A percentile compares a stretch with the other conserved stretches of the same genome.
phyloP scores from a whole-genome alignment of 2,329 filamentous ascomycete genomes.

The Sporothrix pseudoabietina region DNA sequence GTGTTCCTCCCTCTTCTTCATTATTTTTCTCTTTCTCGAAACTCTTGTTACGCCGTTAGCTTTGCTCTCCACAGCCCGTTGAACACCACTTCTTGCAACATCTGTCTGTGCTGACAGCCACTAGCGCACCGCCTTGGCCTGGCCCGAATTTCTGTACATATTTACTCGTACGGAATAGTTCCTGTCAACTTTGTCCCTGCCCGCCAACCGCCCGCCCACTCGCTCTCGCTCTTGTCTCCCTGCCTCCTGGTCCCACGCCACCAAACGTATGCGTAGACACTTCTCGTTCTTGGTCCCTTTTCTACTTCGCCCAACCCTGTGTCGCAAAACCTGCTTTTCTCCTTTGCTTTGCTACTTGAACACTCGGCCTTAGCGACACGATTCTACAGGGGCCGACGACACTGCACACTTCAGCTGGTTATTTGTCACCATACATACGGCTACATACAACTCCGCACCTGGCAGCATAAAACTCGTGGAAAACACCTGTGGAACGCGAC shows the following conservation, averaged over 20 bases:
- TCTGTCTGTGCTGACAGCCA: not conserved
- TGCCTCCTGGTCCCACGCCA: not conserved
- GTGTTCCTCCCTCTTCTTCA: too few relatives aligned
- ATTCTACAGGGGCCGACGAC: too few relatives aligned
- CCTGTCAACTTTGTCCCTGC: not conserved
- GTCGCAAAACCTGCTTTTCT: not conserved
- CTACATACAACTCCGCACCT: not conserved
- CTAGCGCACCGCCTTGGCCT: slow-evolving; percentile 13
- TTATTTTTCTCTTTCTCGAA: too few relatives aligned
- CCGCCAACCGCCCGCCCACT: not conserved
- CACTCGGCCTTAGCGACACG: not conserved
- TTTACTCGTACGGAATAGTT: not conserved
- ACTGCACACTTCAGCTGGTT: not conserved
- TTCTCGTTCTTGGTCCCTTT: not conserved
- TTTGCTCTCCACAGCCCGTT: slow-evolving; percentile 8
- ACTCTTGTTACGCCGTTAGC: not conserved
- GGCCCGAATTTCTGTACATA: not conserved
- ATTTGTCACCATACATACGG: not conserved
- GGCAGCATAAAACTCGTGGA: not conserved
- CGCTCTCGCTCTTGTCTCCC: not conserved
- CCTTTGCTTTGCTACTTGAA: not conserved
- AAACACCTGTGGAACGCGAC: not conserved
- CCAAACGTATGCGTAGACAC: too few relatives aligned
- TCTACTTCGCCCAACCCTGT: not conserved
- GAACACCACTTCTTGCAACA: not conserved